Evolutionary conservation across 1,284 basidiomycete genomes (phyloP).

Genomic region (Cutaneotrichosporon daszewskae): DNA sequence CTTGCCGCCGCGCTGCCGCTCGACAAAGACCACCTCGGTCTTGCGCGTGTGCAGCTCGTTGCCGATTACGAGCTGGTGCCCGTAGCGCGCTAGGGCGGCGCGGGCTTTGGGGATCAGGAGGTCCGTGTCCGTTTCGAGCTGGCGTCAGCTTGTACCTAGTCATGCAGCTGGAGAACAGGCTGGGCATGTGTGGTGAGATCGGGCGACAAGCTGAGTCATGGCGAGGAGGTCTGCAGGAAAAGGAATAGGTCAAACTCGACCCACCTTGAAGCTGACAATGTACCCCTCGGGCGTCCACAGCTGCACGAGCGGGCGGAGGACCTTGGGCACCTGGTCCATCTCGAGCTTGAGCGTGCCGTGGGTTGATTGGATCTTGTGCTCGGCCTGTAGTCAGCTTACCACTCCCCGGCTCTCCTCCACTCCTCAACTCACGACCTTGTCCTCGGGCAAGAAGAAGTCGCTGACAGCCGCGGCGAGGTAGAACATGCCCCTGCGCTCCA

Average conservation of each 20-base stretch:
- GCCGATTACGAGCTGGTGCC: constrained; percentile 94
- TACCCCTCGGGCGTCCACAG: constrained; percentile 90
- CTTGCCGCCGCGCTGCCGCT: constrained; percentile 23
- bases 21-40: constrained; percentile 83
- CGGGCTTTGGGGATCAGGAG: constrained; percentile 88
- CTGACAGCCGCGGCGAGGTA: constrained; percentile 97
- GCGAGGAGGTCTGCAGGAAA: no score
- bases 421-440: constrained; percentile 68
- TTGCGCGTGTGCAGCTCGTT: constrained; percentile 89
- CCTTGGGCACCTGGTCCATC: constrained; percentile 99
- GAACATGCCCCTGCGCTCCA: constrained; percentile 76
- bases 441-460: constrained; percentile 91
- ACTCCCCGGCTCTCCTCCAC: background rate
- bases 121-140: constrained; percentile 86
- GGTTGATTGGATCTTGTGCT: constrained; percentile 96
- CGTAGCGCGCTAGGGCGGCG: constrained; percentile 81
- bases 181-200: no score
- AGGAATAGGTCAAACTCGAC: no score
- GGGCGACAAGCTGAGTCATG: no score
- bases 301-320: constrained; percentile 83
- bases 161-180: no score
- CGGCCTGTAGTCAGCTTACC: constrained; percentile 56
- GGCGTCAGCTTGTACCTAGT: no score
- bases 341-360: constrained; percentile 88
- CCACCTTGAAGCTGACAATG: constrained; percentile 93